A percentile compares a stretch with the other conserved stretches of the same genome.
Conservation (phyloP, 2,329 filamentous ascomycete genomes). For the Neonectria hederae region DNA sequence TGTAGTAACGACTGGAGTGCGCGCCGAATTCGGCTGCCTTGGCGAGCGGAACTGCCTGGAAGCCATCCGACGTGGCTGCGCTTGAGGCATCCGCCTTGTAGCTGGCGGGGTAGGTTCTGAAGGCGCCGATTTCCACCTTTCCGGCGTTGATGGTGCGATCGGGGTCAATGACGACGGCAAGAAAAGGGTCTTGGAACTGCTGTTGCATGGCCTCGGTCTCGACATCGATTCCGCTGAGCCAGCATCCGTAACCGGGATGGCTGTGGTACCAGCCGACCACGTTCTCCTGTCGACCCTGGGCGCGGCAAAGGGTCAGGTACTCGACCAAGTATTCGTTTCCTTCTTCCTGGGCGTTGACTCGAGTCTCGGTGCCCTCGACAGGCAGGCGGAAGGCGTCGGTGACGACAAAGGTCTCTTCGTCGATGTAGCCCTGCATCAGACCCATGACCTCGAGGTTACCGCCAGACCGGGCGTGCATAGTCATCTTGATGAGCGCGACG, state of each 20-base stretch:
- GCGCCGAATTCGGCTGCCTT: conserved; percentile 97
- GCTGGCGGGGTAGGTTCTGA: conserved; percentile 85
- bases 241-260: conserved; percentile 97
- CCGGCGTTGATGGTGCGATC: conserved; percentile 94
- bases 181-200: conserved; percentile 85
- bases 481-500: conserved; percentile 96
- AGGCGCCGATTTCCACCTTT: conserved; percentile 97
- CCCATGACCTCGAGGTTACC: conserved; percentile 96
- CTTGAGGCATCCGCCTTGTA: conserved; percentile 62
- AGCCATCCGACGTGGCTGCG: conserved; percentile 59
- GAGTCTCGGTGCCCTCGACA: conserved; percentile 97
- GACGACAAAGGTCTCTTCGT: conserved; percentile 85
- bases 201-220: conserved; percentile 88
- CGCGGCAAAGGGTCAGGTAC: conserved; percentile 79
- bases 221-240: conserved; percentile 96
- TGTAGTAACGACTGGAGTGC: conserved; percentile 90
- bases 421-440: conserved; percentile 94
- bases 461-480: conserved; percentile 97
- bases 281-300: conserved; percentile 85
- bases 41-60: conserved; percentile 84
- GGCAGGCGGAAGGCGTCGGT: conserved; percentile 94
- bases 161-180: conserved; percentile 95
- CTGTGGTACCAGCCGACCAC: conserved; percentile 98
- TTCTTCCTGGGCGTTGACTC: conserved; percentile 94
- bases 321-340: conserved; percentile 97